A percentile compares a stretch with the other conserved stretches of the same genome.
phyloP scores from a whole-genome alignment of 495 filamentous ascomycete species.

The Lindgomyces ingoldianus region DNA sequence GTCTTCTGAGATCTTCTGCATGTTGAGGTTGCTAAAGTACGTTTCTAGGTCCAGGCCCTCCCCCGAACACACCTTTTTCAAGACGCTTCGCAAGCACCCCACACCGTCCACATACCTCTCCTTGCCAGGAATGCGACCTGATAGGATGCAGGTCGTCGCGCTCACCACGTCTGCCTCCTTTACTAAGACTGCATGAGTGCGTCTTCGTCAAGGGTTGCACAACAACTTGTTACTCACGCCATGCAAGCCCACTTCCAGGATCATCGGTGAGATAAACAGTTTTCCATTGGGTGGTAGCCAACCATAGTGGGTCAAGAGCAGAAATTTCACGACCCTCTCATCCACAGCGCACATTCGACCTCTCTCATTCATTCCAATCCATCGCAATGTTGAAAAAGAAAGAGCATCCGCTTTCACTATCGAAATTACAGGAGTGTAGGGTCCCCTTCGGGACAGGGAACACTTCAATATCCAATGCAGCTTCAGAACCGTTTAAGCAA shows the following conservation, averaged over 20 bases:
- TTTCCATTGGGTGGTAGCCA: neutral
- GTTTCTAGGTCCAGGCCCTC: no score
- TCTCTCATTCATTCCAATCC: neutral
- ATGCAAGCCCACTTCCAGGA: neutral
- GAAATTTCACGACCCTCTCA: neutral
- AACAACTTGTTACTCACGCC: neutral
- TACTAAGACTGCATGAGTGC: neutral
- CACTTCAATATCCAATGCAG: no score
- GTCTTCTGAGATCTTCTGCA: no score
- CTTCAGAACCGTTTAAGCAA: no score
- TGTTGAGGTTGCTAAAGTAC: no score
- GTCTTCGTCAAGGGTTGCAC: neutral
- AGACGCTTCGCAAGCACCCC: neutral
- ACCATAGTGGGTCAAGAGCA: neutral
- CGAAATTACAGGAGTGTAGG: no score
- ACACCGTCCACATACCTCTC: neutral
- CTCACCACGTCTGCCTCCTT: neutral
- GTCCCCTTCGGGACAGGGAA: no score
- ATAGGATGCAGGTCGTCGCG: neutral
- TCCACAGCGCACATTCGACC: neutral
- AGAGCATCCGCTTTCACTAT: neutral
- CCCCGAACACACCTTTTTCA: neutral
- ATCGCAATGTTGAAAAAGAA: no score
- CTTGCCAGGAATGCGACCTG: constrained; percentile 3
- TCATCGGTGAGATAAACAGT: neutral